A percentile compares a stretch with the other conserved stretches of the same genome.
Conservation (phyloP, 495 filamentous ascomycete species). For the Penicillium manginii region DNA sequence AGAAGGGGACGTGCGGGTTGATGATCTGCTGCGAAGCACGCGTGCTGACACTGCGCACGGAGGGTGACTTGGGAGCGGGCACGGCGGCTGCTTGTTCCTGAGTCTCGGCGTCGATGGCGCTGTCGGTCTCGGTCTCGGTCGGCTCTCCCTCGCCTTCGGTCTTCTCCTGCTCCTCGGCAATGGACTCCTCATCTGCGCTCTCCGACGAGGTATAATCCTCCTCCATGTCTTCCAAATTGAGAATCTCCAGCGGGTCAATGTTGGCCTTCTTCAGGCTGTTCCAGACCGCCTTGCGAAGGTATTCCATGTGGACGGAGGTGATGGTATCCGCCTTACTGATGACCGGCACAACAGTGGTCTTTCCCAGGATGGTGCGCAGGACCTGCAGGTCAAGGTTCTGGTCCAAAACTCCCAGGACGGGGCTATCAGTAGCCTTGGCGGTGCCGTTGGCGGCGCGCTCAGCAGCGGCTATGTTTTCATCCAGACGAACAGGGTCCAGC, state of each 20-base stretch:
- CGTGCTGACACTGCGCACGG: slow-evolving; percentile 32
- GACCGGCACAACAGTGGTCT: slow-evolving; percentile 94
- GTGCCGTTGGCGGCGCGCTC: slow-evolving; percentile 60
- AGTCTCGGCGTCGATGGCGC: background rate
- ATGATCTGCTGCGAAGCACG: slow-evolving; percentile 25
- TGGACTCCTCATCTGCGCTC: slow-evolving; percentile 55
- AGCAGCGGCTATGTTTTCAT: slow-evolving; percentile 75
- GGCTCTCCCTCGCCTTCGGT: background rate
- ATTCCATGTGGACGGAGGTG: slow-evolving; percentile 89
- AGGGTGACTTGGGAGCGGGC: slow-evolving; percentile 23
- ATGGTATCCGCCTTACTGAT: slow-evolving; percentile 98
- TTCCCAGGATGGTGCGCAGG: slow-evolving; percentile 84
- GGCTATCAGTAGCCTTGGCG: slow-evolving; percentile 51
- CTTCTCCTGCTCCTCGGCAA: slow-evolving; percentile 15
- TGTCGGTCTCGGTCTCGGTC: background rate
- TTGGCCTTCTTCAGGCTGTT: slow-evolving; percentile 82
- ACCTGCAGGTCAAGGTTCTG: slow-evolving; percentile 91
- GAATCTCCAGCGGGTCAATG: slow-evolving; percentile 84
- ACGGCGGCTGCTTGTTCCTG: slow-evolving; percentile 8
- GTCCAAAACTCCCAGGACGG: slow-evolving; percentile 69
- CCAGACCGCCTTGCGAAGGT: slow-evolving; percentile 89
- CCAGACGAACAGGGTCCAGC: slow-evolving; percentile 85
- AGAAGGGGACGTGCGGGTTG: slow-evolving; percentile 70
- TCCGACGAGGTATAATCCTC: slow-evolving; percentile 64
- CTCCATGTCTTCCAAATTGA: slow-evolving; percentile 77